A percentile compares a stretch with the other conserved stretches of the same genome.
Evolutionary conservation across 1,284 basidiomycete species (phyloP).

Genomic region (Sporisorium scitamineum): DNA sequence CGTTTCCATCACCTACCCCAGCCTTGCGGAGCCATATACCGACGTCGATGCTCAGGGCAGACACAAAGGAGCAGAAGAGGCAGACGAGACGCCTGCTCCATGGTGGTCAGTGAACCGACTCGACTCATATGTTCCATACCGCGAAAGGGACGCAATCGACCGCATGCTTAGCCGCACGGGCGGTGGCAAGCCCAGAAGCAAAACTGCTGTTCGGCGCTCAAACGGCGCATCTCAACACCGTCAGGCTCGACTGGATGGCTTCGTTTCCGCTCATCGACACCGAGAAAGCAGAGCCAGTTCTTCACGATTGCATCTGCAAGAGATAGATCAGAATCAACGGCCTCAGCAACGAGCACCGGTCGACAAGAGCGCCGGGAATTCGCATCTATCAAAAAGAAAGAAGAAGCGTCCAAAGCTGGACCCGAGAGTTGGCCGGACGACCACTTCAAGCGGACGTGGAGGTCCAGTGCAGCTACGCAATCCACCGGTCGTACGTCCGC

Average conservation of each 20-base stretch:
- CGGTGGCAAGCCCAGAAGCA: constrained; percentile 24
- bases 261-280: constrained; percentile 21
- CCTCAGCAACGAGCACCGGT: not conserved
- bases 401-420: constrained; percentile 39
- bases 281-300: not conserved
- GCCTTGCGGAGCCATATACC: not conserved
- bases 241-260: constrained; percentile 38
- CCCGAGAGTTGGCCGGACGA: constrained; percentile 29
- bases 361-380: constrained; percentile 6
- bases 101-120: constrained; percentile 43
- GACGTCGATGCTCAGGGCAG: not conserved
- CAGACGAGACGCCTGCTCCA: constrained; percentile 20
- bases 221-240: constrained; percentile 1
- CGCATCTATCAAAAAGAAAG: constrained; percentile 8
- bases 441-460: not conserved
- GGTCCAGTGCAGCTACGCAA: constrained; percentile 20
- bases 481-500: constrained; percentile 42
- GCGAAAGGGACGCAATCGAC: constrained; percentile 57
- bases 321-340: constrained; percentile 34
- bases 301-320: constrained; percentile 22
- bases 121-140: constrained; percentile 21
- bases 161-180: constrained; percentile 59
- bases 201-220: not conserved
- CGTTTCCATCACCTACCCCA: constrained; percentile 4
- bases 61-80: constrained; percentile 22